Evolutionary conservation across 2,329 filamentous ascomycete species (phyloP).

Genomic region (Neoscytalidium dimidiatum): DNA sequence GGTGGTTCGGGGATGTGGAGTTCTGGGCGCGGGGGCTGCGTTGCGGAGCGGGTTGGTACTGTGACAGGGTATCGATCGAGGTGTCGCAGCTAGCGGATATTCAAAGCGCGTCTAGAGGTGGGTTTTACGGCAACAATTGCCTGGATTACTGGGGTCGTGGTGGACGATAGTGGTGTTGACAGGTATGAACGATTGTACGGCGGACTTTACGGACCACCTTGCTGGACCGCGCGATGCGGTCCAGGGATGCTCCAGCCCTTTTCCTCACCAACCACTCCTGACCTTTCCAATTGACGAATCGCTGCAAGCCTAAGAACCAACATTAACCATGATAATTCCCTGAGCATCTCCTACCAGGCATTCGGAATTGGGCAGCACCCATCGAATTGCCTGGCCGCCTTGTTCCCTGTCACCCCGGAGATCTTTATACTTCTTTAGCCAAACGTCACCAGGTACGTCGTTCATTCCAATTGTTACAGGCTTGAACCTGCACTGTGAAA

Average conservation of each 20-base stretch:
- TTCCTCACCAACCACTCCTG: neutral
- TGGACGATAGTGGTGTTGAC: conserved; percentile 7
- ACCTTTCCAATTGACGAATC: neutral
- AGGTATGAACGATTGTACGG: conserved; percentile 7
- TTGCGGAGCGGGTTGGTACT: neutral
- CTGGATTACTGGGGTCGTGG: neutral
- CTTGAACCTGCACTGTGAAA: neutral
- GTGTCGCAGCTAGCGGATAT: neutral
- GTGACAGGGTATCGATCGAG: neutral
- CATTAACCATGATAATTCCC: neutral
- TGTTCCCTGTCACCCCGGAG: neutral
- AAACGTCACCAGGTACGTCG: neutral
- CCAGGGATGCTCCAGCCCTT: neutral
- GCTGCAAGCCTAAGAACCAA: neutral
- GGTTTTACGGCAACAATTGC: conserved; percentile 4
- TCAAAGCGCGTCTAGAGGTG: neutral
- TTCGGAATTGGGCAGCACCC: neutral
- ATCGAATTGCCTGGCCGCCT: neutral
- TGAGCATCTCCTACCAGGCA: neutral
- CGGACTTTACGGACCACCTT: conserved; percentile 13
- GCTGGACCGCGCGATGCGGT: neutral
- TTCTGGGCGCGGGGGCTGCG: neutral
- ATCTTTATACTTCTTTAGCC: neutral
- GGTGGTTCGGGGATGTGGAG: neutral
- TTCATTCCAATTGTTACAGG: neutral